Conservation (phyloP, 768 basidiomycete genomes). For the Scleroderma bovista region DNA sequence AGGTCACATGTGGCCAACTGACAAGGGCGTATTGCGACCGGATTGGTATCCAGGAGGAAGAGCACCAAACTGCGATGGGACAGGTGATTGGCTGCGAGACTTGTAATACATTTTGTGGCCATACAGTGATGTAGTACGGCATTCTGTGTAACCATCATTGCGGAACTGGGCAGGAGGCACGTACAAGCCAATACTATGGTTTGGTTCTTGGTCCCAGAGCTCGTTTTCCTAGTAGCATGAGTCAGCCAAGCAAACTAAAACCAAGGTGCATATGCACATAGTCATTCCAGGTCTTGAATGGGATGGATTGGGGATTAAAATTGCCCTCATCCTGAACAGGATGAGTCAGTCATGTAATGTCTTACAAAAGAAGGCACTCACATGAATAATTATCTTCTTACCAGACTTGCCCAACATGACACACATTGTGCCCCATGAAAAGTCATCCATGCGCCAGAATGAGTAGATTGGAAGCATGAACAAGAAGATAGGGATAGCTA, state of each 20-base stretch:
- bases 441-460: conserved; percentile 99
- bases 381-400: conserved; percentile 93
- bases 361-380: conserved; percentile 43
- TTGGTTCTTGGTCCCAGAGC: conserved; percentile 96
- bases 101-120: conserved; percentile 88
- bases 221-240: conserved; percentile 70
- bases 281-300: too few relatives aligned
- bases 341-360: conserved; percentile 97
- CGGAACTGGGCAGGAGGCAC: too few relatives aligned
- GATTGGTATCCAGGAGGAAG: too few relatives aligned
- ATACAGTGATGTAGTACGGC: conserved; percentile 73
- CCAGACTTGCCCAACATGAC: conserved; percentile 90
- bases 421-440: conserved; percentile 95
- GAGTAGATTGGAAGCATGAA: conserved; percentile 91
- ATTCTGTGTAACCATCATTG: conserved; percentile 73
- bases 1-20: too few relatives aligned
- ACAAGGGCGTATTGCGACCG: too few relatives aligned
- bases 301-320: too few relatives aligned
- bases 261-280: conserved; percentile 33
- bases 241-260: too few relatives aligned
- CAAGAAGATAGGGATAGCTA: conserved; percentile 88
- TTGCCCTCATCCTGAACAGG: too few relatives aligned
- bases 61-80: conserved; percentile 59
- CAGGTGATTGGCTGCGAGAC: conserved; percentile 65
- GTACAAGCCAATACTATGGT: conserved; percentile 89